Evolutionary conservation across 2,329 filamentous ascomycete species (phyloP).

Genomic region (Monosporascus sp.): DNA sequence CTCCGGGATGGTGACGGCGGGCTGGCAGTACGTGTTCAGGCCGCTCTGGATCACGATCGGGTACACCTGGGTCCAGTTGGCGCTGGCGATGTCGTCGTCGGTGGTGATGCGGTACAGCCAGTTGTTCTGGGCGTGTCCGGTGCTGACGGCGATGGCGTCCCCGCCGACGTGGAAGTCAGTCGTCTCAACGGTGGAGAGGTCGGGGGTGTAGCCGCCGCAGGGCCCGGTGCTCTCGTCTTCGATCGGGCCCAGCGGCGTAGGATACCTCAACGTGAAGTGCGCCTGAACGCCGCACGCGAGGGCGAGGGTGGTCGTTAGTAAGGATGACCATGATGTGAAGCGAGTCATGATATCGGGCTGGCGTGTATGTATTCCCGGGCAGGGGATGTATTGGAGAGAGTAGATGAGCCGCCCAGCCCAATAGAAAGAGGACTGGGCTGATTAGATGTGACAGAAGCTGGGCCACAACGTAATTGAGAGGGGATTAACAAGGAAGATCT

Average conservation of each 20-base stretch:
- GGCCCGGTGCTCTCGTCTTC: slow-evolving; percentile 42
- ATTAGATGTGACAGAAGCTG: neutral
- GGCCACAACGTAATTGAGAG: no score
- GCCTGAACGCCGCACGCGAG: slow-evolving; percentile 38
- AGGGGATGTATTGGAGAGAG: no score
- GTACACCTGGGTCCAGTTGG: slow-evolving; percentile 51
- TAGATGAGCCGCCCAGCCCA: no score
- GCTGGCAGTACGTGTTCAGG: slow-evolving; percentile 49
- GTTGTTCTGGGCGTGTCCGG: slow-evolving; percentile 46
- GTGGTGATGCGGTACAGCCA: slow-evolving; percentile 56
- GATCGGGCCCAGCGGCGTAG: slow-evolving; percentile 40
- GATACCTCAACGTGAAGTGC: slow-evolving; percentile 51
- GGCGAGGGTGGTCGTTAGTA: slow-evolving; percentile 27
- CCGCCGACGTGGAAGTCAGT: slow-evolving; percentile 54
- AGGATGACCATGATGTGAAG: slow-evolving; percentile 20
- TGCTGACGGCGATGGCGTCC: slow-evolving; percentile 43
- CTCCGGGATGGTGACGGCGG: slow-evolving; percentile 41
- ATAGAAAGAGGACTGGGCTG: no score
- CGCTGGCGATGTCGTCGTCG: slow-evolving; percentile 41
- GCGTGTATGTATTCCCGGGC: no score
- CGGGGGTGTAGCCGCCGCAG: slow-evolving; percentile 49
- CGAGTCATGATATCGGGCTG: slow-evolving; percentile 30
- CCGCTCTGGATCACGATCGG: slow-evolving; percentile 51
- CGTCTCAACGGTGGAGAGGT: slow-evolving; percentile 31
- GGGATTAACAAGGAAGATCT: no score